These are phyloP conservation scores for Pseudonectria foliicola DNA, from an alignment of 2,329 filamentous ascomycete species.

Conservation along the genomic window DNA sequence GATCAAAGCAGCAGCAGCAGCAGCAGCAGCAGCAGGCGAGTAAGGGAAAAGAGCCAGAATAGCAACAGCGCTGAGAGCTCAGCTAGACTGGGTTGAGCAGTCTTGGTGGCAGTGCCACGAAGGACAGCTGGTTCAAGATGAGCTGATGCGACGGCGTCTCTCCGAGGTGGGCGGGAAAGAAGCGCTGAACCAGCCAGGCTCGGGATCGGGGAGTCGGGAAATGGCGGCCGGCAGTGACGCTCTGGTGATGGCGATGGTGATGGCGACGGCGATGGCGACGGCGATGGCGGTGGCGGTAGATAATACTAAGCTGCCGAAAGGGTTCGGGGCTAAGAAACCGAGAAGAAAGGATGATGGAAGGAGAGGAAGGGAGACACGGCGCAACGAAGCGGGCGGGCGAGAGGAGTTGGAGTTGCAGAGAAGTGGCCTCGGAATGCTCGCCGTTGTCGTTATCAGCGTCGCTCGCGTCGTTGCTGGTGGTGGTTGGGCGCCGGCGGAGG, in stretches of 20 bases:
- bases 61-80: conserved; percentile 3
- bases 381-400: conserved; percentile 3
- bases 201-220: conserved; percentile 17
- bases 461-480: conserved; percentile 14
- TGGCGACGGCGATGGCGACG: too few species aligned
- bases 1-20: too few species aligned
- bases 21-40: too few species aligned
- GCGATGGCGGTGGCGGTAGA: conserved; percentile 10
- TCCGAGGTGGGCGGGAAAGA: conserved; percentile 12
- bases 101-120: conserved; percentile 1
- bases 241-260: too few species aligned
- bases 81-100: conserved; percentile 6
- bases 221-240: conserved; percentile 1
- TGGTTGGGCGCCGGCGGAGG: conserved; percentile 19
- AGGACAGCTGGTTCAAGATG: not conserved
- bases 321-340: conserved; percentile 3
- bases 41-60: too few species aligned
- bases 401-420: conserved; percentile 11
- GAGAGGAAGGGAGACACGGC: not conserved
- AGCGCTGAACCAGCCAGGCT: conserved; percentile 25
- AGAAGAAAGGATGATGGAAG: conserved; percentile 1
- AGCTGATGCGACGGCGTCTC: conserved; percentile 16
- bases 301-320: conserved; percentile 7
- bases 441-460: conserved; percentile 1
- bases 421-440: not conserved